phyloP scores from a whole-genome alignment of 1,139 yeast species.

The Saccharomycopsis phalli region DNA sequence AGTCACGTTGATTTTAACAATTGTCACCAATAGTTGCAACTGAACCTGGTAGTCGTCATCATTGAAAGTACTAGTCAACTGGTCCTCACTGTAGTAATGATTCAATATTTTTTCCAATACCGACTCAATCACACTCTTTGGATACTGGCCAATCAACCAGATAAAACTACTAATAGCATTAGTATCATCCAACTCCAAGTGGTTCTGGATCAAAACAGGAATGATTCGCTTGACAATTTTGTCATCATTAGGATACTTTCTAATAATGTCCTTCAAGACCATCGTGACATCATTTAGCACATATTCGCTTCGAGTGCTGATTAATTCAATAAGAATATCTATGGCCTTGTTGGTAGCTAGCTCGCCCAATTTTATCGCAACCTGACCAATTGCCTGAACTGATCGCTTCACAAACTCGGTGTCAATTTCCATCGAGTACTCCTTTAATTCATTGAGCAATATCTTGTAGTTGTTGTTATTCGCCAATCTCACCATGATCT shows the following conservation, averaged over 20 bases:
- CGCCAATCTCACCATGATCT: slow-evolving; percentile 80
- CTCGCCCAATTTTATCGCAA: slow-evolving; percentile 70
- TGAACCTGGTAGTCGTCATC: slow-evolving; percentile 75
- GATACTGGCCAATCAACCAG: slow-evolving; percentile 87
- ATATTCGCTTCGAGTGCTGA: slow-evolving; percentile 70
- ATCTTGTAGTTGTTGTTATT: slow-evolving; percentile 59
- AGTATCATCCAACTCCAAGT: slow-evolving; percentile 49
- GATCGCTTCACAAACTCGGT: slow-evolving; percentile 80
- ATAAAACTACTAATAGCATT: slow-evolving; percentile 71
- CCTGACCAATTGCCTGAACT: slow-evolving; percentile 76
- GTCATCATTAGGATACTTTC: slow-evolving; percentile 56
- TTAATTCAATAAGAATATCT: slow-evolving; percentile 62
- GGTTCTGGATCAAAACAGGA: slow-evolving; percentile 56
- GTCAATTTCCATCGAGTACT: slow-evolving; percentile 91
- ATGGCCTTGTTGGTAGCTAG: slow-evolving; percentile 59
- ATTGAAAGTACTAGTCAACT: slow-evolving; percentile 32
- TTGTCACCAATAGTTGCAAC: slow-evolving; percentile 62
- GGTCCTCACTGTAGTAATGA: slow-evolving; percentile 12
- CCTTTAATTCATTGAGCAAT: slow-evolving; percentile 77
- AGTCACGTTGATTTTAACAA: slow-evolving; percentile 64
- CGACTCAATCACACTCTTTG: slow-evolving; percentile 53
- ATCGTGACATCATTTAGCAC: slow-evolving; percentile 73
- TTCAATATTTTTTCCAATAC: slow-evolving; percentile 33
- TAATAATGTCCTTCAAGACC: slow-evolving; percentile 68
- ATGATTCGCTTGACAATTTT: slow-evolving; percentile 57